phyloP scores from a whole-genome alignment of 163 green algal species.

The Scenedesmus sp. region DNA sequence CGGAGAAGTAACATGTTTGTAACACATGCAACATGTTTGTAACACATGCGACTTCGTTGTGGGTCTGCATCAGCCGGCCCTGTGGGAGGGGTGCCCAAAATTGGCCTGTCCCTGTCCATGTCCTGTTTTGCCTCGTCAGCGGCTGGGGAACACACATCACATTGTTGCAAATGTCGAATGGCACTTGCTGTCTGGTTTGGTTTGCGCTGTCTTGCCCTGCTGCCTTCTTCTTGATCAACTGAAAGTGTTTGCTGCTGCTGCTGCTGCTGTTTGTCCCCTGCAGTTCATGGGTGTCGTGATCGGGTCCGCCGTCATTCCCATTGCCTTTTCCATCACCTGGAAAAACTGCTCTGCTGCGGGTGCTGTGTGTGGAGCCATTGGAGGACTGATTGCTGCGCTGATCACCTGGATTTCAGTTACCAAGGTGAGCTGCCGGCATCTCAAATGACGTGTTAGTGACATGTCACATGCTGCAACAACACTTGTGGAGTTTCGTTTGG shows the following conservation, averaged over 20 bases:
- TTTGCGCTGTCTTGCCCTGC: neutral
- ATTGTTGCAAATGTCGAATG: too few species aligned
- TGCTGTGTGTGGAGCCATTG: conserved; percentile 85
- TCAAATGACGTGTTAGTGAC: neutral
- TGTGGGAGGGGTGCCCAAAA: too few species aligned
- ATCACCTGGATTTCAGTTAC: conserved; percentile 70
- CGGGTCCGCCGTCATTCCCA: conserved; percentile 82
- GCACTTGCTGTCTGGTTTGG: too few species aligned
- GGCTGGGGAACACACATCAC: too few species aligned
- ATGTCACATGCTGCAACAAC: neutral
- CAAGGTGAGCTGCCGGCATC: conserved; percentile 49
- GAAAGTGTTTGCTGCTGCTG: neutral
- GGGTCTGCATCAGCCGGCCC: conserved; percentile 87
- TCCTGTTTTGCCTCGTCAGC: too few species aligned
- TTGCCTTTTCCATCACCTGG: conserved; percentile 89
- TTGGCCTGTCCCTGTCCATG: conserved; percentile 82
- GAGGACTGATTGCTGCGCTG: conserved; percentile 69
- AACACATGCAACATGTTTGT: too few species aligned
- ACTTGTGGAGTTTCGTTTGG: too few species aligned
- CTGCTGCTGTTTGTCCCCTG: neutral
- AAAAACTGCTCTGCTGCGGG: conserved; percentile 80
- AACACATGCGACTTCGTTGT: neutral
- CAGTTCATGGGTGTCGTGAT: conserved; percentile 84
- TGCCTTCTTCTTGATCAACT: neutral
- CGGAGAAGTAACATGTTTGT: neutral